These are phyloP conservation scores for Annona cherimola DNA, from an alignment of 164 flowering plant genomes.

Conservation along the genomic window DNA sequence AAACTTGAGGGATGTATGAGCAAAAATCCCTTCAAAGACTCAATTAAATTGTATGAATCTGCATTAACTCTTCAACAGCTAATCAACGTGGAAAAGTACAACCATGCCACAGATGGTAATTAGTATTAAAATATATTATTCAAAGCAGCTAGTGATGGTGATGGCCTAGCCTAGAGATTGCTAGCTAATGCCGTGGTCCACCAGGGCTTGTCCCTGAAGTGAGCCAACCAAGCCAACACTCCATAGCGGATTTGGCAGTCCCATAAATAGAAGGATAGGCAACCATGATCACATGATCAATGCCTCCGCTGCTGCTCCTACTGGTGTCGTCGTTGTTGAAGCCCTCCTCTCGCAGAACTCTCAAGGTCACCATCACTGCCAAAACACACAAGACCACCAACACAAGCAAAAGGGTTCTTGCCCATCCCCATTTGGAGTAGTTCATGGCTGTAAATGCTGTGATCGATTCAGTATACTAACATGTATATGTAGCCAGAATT, in stretches of 20 bases:
- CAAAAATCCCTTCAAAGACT: background rate
- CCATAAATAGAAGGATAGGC: conserved; percentile 9
- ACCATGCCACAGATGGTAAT: background rate
- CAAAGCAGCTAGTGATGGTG: no score
- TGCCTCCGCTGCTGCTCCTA: no score
- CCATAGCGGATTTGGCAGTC: conserved; percentile 3
- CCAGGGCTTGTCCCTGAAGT: conserved; percentile 14
- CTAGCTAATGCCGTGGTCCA: conserved; percentile 14
- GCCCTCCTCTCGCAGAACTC: conserved; percentile 8
- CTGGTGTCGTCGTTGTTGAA: background rate
- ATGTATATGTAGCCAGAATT: no score
- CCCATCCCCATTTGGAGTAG: background rate
- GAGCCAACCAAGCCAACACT: conserved; percentile 13
- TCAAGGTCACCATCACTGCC: conserved; percentile 1
- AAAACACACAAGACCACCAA: background rate
- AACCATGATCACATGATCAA: conserved; percentile 1
- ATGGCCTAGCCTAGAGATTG: background rate
- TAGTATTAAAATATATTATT: no score
- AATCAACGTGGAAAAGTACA: background rate
- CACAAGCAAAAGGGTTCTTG: conserved; percentile 6
- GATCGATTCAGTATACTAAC: background rate
- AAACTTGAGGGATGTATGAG: background rate
- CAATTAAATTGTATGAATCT: background rate
- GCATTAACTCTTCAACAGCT: background rate
- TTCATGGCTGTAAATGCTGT: conserved; percentile 4